Conservation (phyloP, 768 basidiomycete genomes). For the Macrolepiota fuliginosa region DNA sequence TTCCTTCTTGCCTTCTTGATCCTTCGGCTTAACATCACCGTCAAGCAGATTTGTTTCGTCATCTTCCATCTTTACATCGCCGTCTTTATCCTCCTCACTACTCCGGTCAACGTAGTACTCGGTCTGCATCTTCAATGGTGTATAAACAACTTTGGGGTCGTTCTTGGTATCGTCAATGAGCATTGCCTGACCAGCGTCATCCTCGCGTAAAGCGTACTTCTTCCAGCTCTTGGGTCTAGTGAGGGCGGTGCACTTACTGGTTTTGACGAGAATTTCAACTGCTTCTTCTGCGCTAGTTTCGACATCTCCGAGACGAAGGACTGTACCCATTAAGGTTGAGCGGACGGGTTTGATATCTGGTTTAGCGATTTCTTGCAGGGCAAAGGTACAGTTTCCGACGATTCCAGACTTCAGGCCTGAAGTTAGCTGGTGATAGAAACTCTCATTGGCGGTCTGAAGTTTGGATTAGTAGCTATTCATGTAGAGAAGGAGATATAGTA, state of each 20-base stretch:
- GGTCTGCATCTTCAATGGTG: constrained; percentile 43
- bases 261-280: constrained; percentile 69
- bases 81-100: constrained; percentile 35
- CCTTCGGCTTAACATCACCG: constrained; percentile 21
- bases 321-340: constrained; percentile 61
- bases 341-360: constrained; percentile 70
- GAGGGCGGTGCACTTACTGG: constrained; percentile 76
- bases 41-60: constrained; percentile 29
- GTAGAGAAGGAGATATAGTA: constrained; percentile 22
- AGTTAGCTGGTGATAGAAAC: constrained; percentile 56
- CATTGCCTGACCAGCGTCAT: constrained; percentile 30
- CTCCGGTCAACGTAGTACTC: constrained; percentile 59
- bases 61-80: constrained; percentile 39
- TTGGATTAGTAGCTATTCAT: not conserved
- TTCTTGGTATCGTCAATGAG: constrained; percentile 34
- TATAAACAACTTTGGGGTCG: constrained; percentile 31
- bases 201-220: constrained; percentile 55
- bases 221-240: constrained; percentile 76
- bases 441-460: constrained; percentile 64
- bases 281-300: constrained; percentile 67
- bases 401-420: constrained; percentile 44
- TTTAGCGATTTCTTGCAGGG: constrained; percentile 54
- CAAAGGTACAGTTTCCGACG: constrained; percentile 62
- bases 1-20: constrained; percentile 31
- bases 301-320: constrained; percentile 77